phyloP scores from a whole-genome alignment of 495 filamentous ascomycete genomes.

The Penicillium waksmanii region DNA sequence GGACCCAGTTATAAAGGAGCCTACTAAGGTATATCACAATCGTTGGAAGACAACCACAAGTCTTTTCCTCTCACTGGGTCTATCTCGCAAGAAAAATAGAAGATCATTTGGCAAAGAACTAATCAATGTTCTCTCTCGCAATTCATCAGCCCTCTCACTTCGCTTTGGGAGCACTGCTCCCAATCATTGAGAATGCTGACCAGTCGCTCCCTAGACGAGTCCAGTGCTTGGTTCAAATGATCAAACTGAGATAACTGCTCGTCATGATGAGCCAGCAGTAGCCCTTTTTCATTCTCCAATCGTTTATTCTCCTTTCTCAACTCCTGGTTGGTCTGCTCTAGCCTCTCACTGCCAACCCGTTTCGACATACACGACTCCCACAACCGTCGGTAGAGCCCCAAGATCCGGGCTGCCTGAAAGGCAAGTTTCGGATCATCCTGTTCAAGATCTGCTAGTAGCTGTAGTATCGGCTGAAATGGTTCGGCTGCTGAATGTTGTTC shows the following conservation, averaged over 20 bases:
- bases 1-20: too few relatives aligned
- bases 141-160: neutral
- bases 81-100: neutral
- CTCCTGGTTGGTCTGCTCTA: too few relatives aligned
- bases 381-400: constrained; percentile 10
- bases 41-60: too few relatives aligned
- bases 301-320: too few relatives aligned
- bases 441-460: constrained; percentile 10
- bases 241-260: too few relatives aligned
- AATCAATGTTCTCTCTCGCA: neutral
- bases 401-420: constrained; percentile 8
- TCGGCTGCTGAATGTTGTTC: neutral
- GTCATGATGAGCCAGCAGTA: too few relatives aligned
- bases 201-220: neutral
- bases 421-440: constrained; percentile 16
- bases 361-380: constrained; percentile 15
- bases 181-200: neutral
- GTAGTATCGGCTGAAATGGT: constrained; percentile 7
- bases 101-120: neutral
- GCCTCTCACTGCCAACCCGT: neutral
- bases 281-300: too few relatives aligned
- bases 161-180: neutral
- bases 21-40: too few relatives aligned
- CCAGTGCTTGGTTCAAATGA: neutral
- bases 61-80: neutral